phyloP scores from a whole-genome alignment of 139 green algal species.

The Raphidocelis subcapitata region DNA sequence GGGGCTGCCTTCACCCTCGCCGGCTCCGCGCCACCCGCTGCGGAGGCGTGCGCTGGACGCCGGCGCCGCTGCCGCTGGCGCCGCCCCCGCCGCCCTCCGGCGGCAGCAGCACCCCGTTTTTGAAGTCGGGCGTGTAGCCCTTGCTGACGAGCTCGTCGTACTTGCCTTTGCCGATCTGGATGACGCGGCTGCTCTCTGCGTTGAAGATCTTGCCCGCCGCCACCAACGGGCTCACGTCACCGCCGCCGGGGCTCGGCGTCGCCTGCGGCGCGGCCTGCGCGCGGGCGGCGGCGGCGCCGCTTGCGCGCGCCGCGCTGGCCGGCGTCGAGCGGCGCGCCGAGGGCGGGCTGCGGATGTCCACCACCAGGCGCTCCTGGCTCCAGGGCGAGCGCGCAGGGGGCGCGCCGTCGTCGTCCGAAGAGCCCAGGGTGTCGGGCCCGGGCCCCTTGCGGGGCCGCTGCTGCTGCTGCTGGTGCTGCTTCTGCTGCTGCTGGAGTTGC shows the following conservation, averaged over 20 bases:
- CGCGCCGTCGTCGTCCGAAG: no score
- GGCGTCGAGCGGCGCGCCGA: background rate
- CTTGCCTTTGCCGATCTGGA: slow-evolving; percentile 53
- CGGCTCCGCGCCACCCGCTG: no score
- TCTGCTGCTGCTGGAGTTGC: background rate
- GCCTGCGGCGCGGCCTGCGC: background rate
- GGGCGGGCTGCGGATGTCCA: background rate
- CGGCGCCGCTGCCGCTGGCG: no score
- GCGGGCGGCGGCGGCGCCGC: no score
- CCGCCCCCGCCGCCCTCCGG: background rate
- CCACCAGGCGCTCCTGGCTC: background rate
- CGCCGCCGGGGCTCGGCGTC: background rate
- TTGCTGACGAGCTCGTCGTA: slow-evolving; percentile 54
- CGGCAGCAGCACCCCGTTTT: slow-evolving; percentile 13
- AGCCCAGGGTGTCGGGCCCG: no score
- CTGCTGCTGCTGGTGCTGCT: background rate
- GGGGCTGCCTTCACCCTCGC: no score
- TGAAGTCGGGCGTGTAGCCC: slow-evolving; percentile 16
- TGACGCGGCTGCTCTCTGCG: slow-evolving; percentile 40
- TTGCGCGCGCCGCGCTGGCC: background rate
- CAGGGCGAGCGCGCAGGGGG: no score
- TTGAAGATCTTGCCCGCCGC: slow-evolving; percentile 47
- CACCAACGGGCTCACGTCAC: slow-evolving; percentile 45
- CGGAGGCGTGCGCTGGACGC: no score
- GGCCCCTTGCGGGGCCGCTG: no score